Percentiles rank a stretch among this genome's conserved stretches.
Evolutionary conservation across 495 filamentous ascomycete genomes (phyloP).

Genomic region (Penicillium mononematosum): DNA sequence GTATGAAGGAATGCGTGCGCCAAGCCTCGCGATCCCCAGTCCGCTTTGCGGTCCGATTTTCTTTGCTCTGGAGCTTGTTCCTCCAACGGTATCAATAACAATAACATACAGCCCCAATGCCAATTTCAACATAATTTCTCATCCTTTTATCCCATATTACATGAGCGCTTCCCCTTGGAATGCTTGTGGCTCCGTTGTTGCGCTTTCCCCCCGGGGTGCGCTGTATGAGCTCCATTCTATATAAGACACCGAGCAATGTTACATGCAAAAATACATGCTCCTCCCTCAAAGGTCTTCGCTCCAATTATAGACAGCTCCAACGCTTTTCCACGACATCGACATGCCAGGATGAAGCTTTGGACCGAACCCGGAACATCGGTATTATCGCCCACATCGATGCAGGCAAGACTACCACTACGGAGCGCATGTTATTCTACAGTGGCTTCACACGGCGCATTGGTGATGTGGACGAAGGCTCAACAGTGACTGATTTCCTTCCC

Average conservation of each 20-base stretch:
- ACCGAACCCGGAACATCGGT: slow-evolving; percentile 86
- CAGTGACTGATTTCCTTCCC: slow-evolving; percentile 95
- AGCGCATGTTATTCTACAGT: slow-evolving; percentile 98
- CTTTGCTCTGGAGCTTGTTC: slow-evolving; percentile 8
- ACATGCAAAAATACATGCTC: slow-evolving; percentile 13
- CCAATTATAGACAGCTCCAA: slow-evolving; percentile 8
- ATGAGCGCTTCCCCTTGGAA: slow-evolving; percentile 21
- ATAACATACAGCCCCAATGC: slow-evolving; percentile 15
- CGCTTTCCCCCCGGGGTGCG: slow-evolving; percentile 35
- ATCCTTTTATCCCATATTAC: slow-evolving; percentile 9
- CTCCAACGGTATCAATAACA: slow-evolving; percentile 1
- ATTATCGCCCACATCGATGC: slow-evolving; percentile 99
- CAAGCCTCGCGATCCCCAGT: slow-evolving; percentile 23
- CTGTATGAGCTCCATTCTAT: slow-evolving; percentile 22
- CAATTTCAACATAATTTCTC: slow-evolving; percentile 11
- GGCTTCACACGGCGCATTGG: slow-evolving; percentile 85
- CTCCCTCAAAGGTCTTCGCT: slow-evolving; percentile 11
- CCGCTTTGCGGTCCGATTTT: slow-evolving; percentile 16
- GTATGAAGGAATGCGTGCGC: slow-evolving; percentile 22
- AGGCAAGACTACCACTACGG: slow-evolving; percentile 97
- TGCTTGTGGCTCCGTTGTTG: slow-evolving; percentile 40
- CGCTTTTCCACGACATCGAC: slow-evolving; percentile 30
- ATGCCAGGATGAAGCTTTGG: slow-evolving; percentile 38
- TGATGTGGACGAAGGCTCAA: slow-evolving; percentile 97
- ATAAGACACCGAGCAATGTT: slow-evolving; percentile 17